Percentiles rank a stretch among this genome's conserved stretches.
Evolutionary conservation across 495 filamentous ascomycete species (phyloP).

Genomic region (Penicillium pancosmium): DNA sequence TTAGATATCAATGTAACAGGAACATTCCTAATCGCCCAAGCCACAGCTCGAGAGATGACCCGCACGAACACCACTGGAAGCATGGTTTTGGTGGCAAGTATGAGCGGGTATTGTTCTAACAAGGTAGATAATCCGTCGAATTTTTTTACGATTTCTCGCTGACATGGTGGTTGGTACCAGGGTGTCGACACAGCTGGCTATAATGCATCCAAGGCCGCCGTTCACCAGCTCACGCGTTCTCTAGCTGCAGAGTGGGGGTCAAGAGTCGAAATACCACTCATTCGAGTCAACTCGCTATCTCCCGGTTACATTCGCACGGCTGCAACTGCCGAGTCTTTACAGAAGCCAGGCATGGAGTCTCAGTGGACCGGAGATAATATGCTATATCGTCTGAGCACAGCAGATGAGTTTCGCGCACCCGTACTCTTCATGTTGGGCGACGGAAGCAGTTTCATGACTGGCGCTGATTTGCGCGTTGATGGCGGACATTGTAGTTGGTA

Average conservation of each 20-base stretch:
- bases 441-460: constrained; percentile 74
- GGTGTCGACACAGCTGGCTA: constrained; percentile 59
- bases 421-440: constrained; percentile 77
- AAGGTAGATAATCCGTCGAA: constrained; percentile 32
- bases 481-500: constrained; percentile 25
- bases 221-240: constrained; percentile 61
- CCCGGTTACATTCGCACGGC: constrained; percentile 42
- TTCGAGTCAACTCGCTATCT: constrained; percentile 40
- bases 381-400: constrained; percentile 65
- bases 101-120: constrained; percentile 74
- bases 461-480: constrained; percentile 34
- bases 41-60: constrained; percentile 65
- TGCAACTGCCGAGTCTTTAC: constrained; percentile 16
- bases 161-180: not conserved
- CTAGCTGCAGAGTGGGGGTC: constrained; percentile 65
- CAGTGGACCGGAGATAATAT: constrained; percentile 65
- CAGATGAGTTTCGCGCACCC: constrained; percentile 74
- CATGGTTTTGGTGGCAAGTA: constrained; percentile 70
- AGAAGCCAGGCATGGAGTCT: constrained; percentile 57
- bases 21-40: constrained; percentile 67
- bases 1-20: constrained; percentile 69
- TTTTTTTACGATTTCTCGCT: not conserved
- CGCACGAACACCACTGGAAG: constrained; percentile 49
- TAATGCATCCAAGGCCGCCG: constrained; percentile 64
- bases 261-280: constrained; percentile 11